A percentile compares a stretch with the other conserved stretches of the same genome.
Conservation (phyloP, 2,329 filamentous ascomycete species). For the Botrytis fragariae region DNA sequence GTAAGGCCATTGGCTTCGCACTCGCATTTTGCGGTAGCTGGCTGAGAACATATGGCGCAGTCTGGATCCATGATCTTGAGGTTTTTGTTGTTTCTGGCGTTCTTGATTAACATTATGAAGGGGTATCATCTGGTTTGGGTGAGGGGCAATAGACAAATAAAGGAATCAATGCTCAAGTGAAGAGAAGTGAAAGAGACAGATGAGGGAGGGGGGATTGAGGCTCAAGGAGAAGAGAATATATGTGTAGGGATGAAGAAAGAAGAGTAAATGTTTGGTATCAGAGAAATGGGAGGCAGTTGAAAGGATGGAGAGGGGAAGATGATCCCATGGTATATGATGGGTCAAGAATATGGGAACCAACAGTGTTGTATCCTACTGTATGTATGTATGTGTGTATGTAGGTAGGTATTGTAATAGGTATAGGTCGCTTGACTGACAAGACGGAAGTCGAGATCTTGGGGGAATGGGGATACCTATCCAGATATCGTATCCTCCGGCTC, state of each 20-base stretch:
- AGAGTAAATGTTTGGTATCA: not conserved
- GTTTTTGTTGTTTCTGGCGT: constrained; percentile 39
- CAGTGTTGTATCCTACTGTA: constrained; percentile 1
- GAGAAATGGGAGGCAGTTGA: not conserved
- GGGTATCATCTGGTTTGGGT: constrained; percentile 22
- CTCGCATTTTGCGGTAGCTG: constrained; percentile 58
- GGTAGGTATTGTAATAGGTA: not conserved
- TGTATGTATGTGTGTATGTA: not conserved
- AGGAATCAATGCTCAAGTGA: not conserved
- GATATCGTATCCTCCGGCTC: constrained; percentile 8
- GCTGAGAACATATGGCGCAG: constrained; percentile 64
- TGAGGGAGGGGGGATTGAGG: not conserved
- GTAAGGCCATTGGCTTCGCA: constrained; percentile 66
- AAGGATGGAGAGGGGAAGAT: not conserved
- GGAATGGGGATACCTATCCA: constrained; percentile 8
- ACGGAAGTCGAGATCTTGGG: constrained; percentile 6
- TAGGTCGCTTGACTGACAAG: constrained; percentile 16
- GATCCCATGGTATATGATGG: constrained; percentile 7
- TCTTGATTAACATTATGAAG: constrained; percentile 36
- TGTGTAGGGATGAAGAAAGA: not conserved
- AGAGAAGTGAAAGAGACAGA: not conserved
- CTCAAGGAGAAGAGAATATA: not conserved
- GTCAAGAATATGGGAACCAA: not conserved
- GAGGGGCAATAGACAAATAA: not conserved
- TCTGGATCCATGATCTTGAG: constrained; percentile 65